Evolutionary conservation across 2,329 filamentous ascomycete genomes (phyloP), one percentile per base, ranked within the genome.

Genomic region (Monilinia aucupariae): DNA sequence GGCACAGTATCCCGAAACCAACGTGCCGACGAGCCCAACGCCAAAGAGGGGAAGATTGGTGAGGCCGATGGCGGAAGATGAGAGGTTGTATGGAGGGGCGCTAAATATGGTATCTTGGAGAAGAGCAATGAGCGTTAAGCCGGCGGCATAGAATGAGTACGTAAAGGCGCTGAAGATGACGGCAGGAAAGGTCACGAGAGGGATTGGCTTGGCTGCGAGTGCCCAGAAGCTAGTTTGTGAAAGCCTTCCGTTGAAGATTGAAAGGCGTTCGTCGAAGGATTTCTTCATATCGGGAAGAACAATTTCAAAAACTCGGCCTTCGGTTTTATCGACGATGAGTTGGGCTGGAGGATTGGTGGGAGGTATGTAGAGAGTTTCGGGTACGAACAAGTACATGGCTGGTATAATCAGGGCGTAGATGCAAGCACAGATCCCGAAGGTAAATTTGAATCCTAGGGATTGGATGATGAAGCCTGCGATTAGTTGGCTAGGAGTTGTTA

Each of bases 101-200:
- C 65, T 68, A 63, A 69, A 69, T 43, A 69, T 64, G 22, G 64
- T 64, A 43, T 67, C 67, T 64, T 68, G 66, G n/a, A 69, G 64
- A 7, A 68, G 48, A 34, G 70, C 67, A 49, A 70, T 70, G 48
- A 71, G 68, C 3, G 67, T 68, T 4, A 70, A 60, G 9, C 69
- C 66, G 12, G 65, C 66, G 0, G 68, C 67, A 56, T 69, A 70
- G 30, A 71, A 59, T 0, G 64, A 65, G 37, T 70, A 71, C 4
- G 66, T 70, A 52, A 71, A 65, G 2, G 68, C 65, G 17, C 63
- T 64, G 51, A 66, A 71, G 32, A 70, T 64, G 4, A 82, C 79
- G 8, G 78, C 80, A 0, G 81, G 75, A 62, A 82, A 83, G 58
- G 78, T 76, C 67, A 81, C 78, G 54, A 82, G 74, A 4, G 80